A percentile compares a stretch with the other conserved stretches of the same genome.
phyloP scores from a whole-genome alignment of 345 rosid genomes.

The Streptanthus diversifolius region DNA sequence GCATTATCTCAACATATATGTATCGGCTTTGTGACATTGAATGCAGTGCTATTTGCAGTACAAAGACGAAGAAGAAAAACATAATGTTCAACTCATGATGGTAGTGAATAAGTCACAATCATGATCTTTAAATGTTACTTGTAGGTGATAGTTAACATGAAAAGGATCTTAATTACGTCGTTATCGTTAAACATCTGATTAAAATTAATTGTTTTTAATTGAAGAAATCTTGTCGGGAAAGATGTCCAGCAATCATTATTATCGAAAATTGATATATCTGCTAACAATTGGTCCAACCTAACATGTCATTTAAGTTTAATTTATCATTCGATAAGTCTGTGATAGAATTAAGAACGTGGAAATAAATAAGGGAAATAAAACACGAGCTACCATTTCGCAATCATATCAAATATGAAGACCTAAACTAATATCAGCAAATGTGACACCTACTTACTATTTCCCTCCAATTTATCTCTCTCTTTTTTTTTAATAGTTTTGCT shows the following conservation, averaged over 20 bases:
- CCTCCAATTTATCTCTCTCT: slow-evolving; percentile 12
- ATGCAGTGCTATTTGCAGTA: background rate
- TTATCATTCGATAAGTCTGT: background rate
- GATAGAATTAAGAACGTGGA: slow-evolving; percentile 22
- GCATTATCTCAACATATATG: background rate
- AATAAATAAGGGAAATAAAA: slow-evolving; percentile 10
- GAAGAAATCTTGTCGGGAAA: slow-evolving; percentile 22
- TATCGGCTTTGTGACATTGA: background rate
- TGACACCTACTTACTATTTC: background rate
- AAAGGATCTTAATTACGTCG: background rate
- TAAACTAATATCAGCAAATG: background rate
- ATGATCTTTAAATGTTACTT: background rate
- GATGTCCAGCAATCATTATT: slow-evolving; percentile 26
- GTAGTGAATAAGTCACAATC: slow-evolving; percentile 20
- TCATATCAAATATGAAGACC: background rate
- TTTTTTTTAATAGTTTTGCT: too few species aligned
- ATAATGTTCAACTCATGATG: background rate
- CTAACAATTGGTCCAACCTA: slow-evolving; percentile 29
- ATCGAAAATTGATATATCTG: slow-evolving; percentile 22
- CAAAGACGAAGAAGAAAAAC: background rate
- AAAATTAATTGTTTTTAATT: background rate
- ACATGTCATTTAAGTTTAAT: slow-evolving; percentile 11
- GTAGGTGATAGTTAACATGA: background rate
- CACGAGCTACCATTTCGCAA: background rate
- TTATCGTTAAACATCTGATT: background rate